Evolutionary conservation across 139 green algal genomes (phyloP), one percentile per base, ranked within the genome.

Genomic region (Micractinium conductrix): DNA sequence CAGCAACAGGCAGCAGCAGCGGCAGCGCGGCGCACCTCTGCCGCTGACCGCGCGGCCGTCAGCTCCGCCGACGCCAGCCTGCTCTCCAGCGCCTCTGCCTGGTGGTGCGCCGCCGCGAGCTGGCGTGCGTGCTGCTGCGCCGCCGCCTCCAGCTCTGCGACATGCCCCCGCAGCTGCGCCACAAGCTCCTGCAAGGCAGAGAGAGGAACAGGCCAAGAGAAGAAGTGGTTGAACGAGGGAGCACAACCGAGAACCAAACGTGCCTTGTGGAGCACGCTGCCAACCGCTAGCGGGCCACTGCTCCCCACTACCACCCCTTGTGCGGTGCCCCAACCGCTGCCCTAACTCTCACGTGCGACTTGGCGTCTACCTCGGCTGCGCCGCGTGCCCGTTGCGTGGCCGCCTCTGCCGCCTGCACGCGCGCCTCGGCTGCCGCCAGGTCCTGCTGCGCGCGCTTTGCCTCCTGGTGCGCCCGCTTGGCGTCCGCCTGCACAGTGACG

Each of bases 91-190:
- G 73, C 72, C 17, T 50, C 76, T 1, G 65, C 37, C 26, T 84
- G 80, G 44, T 63, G 33, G 33, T 44, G 74, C 2, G 68, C 38
- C 10, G 69, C 48, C 14, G 85, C 69, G 42, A 84, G 33, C 58
- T 79, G 55, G 7, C 83, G 69, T 55, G 48, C 28, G 35, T 74
- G 60, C 26, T 62, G 43, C 38, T 48, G 42, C 12, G 38, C 58
- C 1, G 48, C 44, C 14, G 72, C 62, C 60, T 87, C 84, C 62
- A 88, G 68, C 22, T 88, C 84, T 4, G 75, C 45, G 16, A 81
- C 67, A 8, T 78, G 71, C 6, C n/a, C 38, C 14, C 58, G 55
- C 60, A 40, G 78, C 37, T 88, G 71, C 0, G 2, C 21, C 72
- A 74, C 30, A 5, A 55, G 45, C 67, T 80, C 63, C 76, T 82